Evolutionary conservation across 192 early-diverging fungal genomes (phyloP).

Genomic region (Coemansia reversa): DNA sequence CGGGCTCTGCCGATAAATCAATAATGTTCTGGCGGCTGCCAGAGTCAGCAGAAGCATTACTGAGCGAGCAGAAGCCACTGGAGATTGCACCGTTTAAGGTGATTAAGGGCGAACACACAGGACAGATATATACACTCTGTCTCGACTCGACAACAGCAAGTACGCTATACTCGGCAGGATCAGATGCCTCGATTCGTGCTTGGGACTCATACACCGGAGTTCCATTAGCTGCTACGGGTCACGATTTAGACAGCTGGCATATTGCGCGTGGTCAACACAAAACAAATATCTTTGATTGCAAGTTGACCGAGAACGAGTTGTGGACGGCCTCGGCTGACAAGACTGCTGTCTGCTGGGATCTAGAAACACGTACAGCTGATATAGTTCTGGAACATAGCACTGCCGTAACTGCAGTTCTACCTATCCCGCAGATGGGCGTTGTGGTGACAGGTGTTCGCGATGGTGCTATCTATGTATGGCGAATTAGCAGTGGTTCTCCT

Average conservation of each 20-base stretch:
- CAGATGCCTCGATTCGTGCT: conserved; percentile 62
- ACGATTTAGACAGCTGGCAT: conserved; percentile 35
- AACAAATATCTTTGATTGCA: conserved; percentile 73
- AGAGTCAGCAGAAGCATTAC: conserved; percentile 3
- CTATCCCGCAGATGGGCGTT: conserved; percentile 61
- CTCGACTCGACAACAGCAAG: conserved; percentile 25
- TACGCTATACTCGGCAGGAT: conserved; percentile 44
- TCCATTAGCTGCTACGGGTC: conserved; percentile 31
- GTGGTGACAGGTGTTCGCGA: conserved; percentile 82
- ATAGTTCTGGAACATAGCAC: conserved; percentile 77
- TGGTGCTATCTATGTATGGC: conserved; percentile 85
- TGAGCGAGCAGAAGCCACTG: not conserved
- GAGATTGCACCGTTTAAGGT: conserved; percentile 33
- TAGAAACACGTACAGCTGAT: conserved; percentile 70
- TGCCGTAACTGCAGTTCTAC: conserved; percentile 70
- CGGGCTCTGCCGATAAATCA: conserved; percentile 80
- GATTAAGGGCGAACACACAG: conserved; percentile 47
- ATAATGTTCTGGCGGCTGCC: conserved; percentile 48
- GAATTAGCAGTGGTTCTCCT: conserved; percentile 49
- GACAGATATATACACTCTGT: conserved; percentile 45
- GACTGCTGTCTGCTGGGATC: conserved; percentile 81
- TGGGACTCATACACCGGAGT: conserved; percentile 67
- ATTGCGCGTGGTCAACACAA: conserved; percentile 69
- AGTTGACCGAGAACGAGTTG: conserved; percentile 62
- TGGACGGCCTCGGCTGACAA: conserved; percentile 95